Evolutionary conservation across 1,284 basidiomycete genomes (phyloP).

Genomic region (Tilletia walkeri): DNA sequence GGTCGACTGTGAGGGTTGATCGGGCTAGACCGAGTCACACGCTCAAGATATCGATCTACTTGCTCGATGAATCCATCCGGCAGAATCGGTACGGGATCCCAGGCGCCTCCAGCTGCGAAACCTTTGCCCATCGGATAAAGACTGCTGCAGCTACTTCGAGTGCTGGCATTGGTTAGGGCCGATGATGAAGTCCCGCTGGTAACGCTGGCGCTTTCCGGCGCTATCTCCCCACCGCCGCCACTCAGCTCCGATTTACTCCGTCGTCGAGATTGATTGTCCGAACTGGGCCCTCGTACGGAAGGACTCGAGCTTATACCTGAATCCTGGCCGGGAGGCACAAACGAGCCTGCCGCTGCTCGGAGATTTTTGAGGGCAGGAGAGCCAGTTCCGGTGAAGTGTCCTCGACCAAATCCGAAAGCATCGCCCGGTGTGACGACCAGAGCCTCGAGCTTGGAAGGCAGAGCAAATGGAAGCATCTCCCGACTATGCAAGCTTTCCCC

Average conservation of each 20-base stretch:
- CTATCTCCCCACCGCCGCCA: background rate
- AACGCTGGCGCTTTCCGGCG: constrained; percentile 19
- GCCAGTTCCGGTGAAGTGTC: constrained; percentile 47
- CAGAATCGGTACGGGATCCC: constrained; percentile 43
- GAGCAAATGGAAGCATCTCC: constrained; percentile 82
- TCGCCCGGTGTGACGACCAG: constrained; percentile 64
- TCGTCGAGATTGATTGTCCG: background rate
- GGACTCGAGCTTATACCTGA: background rate
- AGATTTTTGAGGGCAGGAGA: constrained; percentile 36
- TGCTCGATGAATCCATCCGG: constrained; percentile 37
- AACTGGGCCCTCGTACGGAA: background rate
- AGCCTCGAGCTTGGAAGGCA: constrained; percentile 74
- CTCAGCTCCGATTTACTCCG: background rate
- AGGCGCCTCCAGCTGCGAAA: constrained; percentile 38
- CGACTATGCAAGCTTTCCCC: constrained; percentile 69
- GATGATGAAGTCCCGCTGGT: constrained; percentile 22
- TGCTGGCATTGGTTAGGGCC: constrained; percentile 9
- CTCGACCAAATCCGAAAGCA: constrained; percentile 58
- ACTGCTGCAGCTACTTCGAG: constrained; percentile 23
- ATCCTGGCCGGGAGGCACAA: constrained; percentile 4
- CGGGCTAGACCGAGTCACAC: background rate
- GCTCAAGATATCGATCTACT: constrained; percentile 23
- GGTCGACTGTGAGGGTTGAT: background rate
- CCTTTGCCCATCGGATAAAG: constrained; percentile 45
- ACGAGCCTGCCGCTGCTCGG: constrained; percentile 20